Evolutionary conservation across 257 asterid species (phyloP).

Genomic region (Capsicum chinense): DNA sequence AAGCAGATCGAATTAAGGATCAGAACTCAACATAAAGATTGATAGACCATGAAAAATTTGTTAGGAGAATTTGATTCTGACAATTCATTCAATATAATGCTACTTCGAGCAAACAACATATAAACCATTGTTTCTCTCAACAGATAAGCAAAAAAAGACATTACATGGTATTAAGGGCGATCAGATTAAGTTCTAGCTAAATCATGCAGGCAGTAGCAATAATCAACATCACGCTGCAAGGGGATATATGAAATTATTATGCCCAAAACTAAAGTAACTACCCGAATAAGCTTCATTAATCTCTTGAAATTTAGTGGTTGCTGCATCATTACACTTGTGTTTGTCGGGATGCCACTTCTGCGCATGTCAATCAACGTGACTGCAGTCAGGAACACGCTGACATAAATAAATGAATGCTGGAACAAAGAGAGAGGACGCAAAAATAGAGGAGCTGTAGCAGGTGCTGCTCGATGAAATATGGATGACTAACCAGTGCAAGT

Average conservation of each 20-base stretch:
- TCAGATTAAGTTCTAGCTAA: slow-evolving; percentile 30
- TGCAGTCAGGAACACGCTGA: slow-evolving; percentile 21
- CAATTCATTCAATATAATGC: not conserved
- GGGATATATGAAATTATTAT: slow-evolving; percentile 20
- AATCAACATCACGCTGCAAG: not conserved
- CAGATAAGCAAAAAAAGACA: not conserved
- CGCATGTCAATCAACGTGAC: slow-evolving; percentile 35
- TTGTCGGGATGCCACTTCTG: slow-evolving; percentile 89
- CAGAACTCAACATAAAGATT: not conserved
- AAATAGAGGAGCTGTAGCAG: slow-evolving; percentile 30
- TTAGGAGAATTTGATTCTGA: slow-evolving; percentile 14
- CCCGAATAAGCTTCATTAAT: slow-evolving; percentile 68
- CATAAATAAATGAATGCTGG: slow-evolving; percentile 1
- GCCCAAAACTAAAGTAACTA: slow-evolving; percentile 35
- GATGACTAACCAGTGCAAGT: slow-evolving; percentile 66
- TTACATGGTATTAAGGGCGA: not conserved
- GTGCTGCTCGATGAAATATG: slow-evolving; percentile 19
- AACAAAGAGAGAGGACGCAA: not conserved
- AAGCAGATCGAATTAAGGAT: not conserved
- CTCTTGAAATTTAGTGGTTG: slow-evolving; percentile 67
- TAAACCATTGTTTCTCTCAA: not conserved
- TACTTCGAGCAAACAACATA: not conserved
- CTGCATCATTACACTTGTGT: slow-evolving; percentile 54
- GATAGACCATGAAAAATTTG: not conserved
- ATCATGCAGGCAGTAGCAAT: slow-evolving; percentile 18